These are phyloP conservation scores for Oryza rufipogon DNA, from an alignment of 176 grass and related monocot species.

Conservation along the genomic window DNA sequence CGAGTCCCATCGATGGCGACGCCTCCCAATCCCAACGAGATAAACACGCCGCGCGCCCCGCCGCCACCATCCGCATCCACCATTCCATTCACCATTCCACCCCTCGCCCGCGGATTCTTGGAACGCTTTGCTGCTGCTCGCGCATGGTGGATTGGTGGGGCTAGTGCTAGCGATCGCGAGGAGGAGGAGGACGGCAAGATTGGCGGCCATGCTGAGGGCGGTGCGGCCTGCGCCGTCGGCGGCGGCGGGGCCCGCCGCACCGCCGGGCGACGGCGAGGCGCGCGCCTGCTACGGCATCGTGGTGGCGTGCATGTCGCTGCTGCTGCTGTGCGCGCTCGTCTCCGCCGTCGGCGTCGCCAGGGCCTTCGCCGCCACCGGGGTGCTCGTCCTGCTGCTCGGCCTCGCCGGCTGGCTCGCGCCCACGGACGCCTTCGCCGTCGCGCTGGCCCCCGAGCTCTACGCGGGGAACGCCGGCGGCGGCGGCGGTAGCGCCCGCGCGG, in stretches of 20 bases:
- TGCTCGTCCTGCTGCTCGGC: slow-evolving; percentile 18
- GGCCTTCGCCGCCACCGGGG: not conserved
- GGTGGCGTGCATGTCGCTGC: slow-evolving; percentile 35
- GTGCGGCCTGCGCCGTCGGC: not conserved
- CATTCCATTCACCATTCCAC: too few relatives aligned
- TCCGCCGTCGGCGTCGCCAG: not conserved
- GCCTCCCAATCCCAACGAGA: not conserved
- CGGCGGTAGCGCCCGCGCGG: not conserved
- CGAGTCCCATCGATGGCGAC: not conserved
- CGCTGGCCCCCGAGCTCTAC: not conserved
- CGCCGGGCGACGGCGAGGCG: not conserved
- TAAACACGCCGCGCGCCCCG: not conserved
- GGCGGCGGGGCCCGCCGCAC: not conserved
- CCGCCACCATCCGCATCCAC: not conserved
- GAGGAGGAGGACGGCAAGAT: not conserved
- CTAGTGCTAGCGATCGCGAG: not conserved
- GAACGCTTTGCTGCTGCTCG: not conserved
- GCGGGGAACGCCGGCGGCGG: too few relatives aligned
- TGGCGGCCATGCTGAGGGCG: slow-evolving; percentile 24
- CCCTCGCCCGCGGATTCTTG: not conserved
- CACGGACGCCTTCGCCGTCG: not conserved
- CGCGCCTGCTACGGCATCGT: slow-evolving; percentile 32
- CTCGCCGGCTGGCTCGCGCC: slow-evolving; percentile 38
- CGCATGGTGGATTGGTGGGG: not conserved
- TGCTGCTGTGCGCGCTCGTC: slow-evolving; percentile 47